Base-by-base conservation (phyloP, 2,329 filamentous ascomycete genomes). In the Verticillium nubilum region DNA sequence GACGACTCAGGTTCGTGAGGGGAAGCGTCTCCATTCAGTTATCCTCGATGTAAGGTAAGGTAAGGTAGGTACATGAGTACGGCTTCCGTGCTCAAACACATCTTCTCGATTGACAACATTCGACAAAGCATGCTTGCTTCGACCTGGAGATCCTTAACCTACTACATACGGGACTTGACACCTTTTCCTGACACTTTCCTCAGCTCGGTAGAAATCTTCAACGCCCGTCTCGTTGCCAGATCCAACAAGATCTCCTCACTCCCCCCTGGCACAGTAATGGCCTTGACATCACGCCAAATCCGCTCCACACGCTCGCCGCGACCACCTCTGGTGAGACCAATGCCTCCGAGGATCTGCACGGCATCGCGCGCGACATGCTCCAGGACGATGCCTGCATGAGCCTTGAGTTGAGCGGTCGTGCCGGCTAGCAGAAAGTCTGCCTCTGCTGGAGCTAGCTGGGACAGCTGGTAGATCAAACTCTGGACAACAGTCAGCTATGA, bases 381-480 rank as follows among this genome's bases (percentile, higher is more conserved):
- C 28, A 63, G 47, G 5, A 63, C 60, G 25, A 63, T 62, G 2
- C 60, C 64, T 26, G 62, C 59, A 15, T 64, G 59, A 2, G 63
- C 64, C 47, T 65, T 65, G 50, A 65, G 59, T 52, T 61, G 58
- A 12, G 63, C 63, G 1, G 60, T 65, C 4, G 60, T 60, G 1
- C 63, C 64, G 4, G 60, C 61, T 7, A 68, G 68, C 64, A 70
- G 67, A 69, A 52, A 75, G 65, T 53, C 61, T 19, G 58, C 60
- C 47, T 64, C 63, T 2, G 58, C 26, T 5, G 58, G 52, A 19
- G 61, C 54, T 3, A 62, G 26, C n/a, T 59, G 29, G 9, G 57
- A 58, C 33, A 81, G 76, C 33, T 81, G 73, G 52, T 80, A 79
- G 12, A 81, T 80, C 3, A 85, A 19, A 26, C 59, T 63, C 59